phyloP scores from a whole-genome alignment of 805 yeast genomes.

The Suhomyces vadensis region DNA sequence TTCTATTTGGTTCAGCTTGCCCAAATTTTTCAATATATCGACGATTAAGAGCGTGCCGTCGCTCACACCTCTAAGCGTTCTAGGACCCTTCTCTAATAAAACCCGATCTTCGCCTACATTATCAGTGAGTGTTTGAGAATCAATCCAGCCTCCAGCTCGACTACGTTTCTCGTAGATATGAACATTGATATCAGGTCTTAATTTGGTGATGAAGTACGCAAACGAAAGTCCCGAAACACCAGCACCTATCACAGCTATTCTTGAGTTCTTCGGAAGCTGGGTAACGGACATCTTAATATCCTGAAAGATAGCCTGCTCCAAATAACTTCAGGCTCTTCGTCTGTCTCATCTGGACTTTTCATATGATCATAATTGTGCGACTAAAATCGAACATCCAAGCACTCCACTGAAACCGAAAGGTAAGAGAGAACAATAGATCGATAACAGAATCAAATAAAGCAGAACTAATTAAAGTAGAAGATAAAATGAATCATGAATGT shows the following conservation, averaged over 20 bases:
- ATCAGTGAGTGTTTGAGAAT: constrained; percentile 43
- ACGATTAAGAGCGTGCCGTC: constrained; percentile 72
- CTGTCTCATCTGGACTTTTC: too few species aligned
- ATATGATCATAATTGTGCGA: too few species aligned
- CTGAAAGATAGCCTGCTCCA: too few species aligned
- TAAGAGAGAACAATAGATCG: background rate
- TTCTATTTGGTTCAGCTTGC: constrained; percentile 49
- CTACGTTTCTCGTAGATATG: constrained; percentile 57
- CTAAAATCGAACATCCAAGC: too few species aligned
- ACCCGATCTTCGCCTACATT: constrained; percentile 23
- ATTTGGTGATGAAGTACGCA: constrained; percentile 61
- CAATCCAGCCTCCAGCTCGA: constrained; percentile 80
- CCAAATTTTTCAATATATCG: constrained; percentile 56
- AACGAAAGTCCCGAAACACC: constrained; percentile 86
- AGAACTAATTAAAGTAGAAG: too few species aligned
- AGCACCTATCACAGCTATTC: constrained; percentile 77
- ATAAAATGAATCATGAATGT: too few species aligned
- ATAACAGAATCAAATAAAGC: too few species aligned
- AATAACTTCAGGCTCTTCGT: too few species aligned
- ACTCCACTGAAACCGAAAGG: too few species aligned
- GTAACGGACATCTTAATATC: background rate
- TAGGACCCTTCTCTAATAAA: constrained; percentile 80
- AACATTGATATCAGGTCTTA: constrained; percentile 77
- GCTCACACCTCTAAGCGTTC: constrained; percentile 83
- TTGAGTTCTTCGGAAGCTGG: constrained; percentile 30